phyloP scores from a whole-genome alignment of 768 basidiomycete species.

The Lactarius psammicola region DNA sequence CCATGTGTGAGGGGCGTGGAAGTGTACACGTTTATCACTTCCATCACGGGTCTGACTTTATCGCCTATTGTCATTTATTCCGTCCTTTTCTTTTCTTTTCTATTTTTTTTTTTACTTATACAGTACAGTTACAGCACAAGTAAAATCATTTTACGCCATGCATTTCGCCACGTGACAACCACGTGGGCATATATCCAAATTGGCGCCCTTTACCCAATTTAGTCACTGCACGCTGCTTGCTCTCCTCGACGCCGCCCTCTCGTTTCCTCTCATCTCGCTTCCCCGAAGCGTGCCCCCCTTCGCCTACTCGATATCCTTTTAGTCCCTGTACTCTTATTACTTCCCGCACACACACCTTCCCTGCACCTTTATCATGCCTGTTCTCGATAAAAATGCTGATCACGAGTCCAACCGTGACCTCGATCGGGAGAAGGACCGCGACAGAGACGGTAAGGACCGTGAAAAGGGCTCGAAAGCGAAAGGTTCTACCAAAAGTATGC shows the following conservation, averaged over 20 bases:
- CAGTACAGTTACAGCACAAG: neutral
- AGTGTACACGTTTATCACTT: neutral
- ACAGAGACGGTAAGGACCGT: slow-evolving; percentile 28
- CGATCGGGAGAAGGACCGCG: slow-evolving; percentile 29
- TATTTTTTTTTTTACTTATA: neutral
- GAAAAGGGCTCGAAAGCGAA: slow-evolving; percentile 32
- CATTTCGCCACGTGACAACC: slow-evolving; percentile 10
- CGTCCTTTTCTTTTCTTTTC: neutral
- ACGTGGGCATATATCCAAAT: slow-evolving; percentile 1
- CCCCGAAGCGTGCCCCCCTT: slow-evolving; percentile 8
- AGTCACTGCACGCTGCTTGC: slow-evolving; percentile 22
- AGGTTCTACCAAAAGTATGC: slow-evolving; percentile 31
- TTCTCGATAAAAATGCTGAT: slow-evolving; percentile 29
- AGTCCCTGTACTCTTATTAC: neutral
- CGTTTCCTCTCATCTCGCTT: slow-evolving; percentile 17
- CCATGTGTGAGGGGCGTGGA: slow-evolving; percentile 29
- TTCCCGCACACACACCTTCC: neutral
- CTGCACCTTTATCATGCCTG: slow-evolving; percentile 26
- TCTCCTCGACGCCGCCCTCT: slow-evolving; percentile 24
- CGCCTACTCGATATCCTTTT: slow-evolving; percentile 15
- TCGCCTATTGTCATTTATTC: neutral
- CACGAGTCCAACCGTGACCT: slow-evolving; percentile 25
- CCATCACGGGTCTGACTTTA: no score
- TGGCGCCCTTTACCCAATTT: slow-evolving; percentile 16
- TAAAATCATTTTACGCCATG: no score